A percentile compares a stretch with the other conserved stretches of the same genome.
phyloP scores from a whole-genome alignment of 805 yeast species.

The Pichia sporocuriosa region DNA sequence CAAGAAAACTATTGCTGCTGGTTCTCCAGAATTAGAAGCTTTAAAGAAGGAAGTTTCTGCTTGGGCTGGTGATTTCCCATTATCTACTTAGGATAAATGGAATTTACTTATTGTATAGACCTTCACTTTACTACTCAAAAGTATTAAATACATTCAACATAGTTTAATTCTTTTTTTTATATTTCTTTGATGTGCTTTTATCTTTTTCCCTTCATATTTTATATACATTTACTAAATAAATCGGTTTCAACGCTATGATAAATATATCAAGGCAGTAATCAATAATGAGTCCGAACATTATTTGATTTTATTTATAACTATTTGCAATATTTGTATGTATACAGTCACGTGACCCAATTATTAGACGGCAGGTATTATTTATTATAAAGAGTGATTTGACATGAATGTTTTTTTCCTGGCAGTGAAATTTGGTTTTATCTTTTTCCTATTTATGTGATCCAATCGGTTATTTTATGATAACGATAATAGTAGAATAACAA shows the following conservation, averaged over 20 bases:
- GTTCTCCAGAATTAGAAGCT: slow-evolving; percentile 58
- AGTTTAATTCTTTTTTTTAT: background rate
- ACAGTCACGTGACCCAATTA: no score
- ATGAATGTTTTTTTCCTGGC: background rate
- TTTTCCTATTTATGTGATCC: background rate
- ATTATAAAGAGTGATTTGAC: no score
- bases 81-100: slow-evolving; percentile 44
- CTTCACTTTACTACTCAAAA: background rate
- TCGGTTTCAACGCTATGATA: slow-evolving; percentile 13
- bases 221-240: slow-evolving; percentile 6
- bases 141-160: slow-evolving; percentile 5
- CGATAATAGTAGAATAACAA: no score
- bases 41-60: slow-evolving; percentile 72
- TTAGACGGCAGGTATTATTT: no score
- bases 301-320: background rate
- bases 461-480: no score
- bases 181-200: background rate
- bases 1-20: slow-evolving; percentile 72
- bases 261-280: background rate
- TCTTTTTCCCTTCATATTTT: background rate
- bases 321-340: no score
- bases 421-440: background rate
- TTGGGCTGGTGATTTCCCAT: slow-evolving; percentile 90
- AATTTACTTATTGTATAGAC: background rate
- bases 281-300: background rate